Base-by-base conservation (phyloP, 345 rosid species). In the Physaria fendleri region DNA sequence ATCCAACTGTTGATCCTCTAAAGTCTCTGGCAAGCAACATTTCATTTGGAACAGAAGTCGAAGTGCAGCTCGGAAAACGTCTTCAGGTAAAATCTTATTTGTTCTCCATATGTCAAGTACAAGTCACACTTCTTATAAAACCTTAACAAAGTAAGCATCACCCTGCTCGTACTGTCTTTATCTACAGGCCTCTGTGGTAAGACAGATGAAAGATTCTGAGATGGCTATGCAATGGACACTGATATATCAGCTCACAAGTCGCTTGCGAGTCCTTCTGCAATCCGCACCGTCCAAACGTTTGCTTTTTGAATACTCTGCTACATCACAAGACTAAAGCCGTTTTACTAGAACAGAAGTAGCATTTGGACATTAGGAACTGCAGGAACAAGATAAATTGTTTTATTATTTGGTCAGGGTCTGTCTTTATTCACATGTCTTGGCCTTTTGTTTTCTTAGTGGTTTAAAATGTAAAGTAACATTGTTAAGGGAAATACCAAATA, bases 171-270 rank as follows among this genome's bases (percentile, higher is more conserved):
- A 39, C 17, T 51, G 45, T 53, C 33, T 45, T 33, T 58, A 6
- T 71, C 41, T 23, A 20, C 62, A 88, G 99, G 99, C 99, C 27
- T 87, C 97, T 22, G 71, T 89, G 8, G 91, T 83, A 8, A 79
- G 95, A 76, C 97, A 93, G 83, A 83, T 93, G 95, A 93, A 89
- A 73, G 99, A 87, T 59, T 89, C 95, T 0, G 97, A 87, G 75
- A 85, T 89, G 97, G 99, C 95, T 1, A 85, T 85, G 95, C 97
- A 86, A 34, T 89, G 97, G 97, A 87, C 95, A 11, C 61, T 93
- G 69, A 89, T 83, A 53, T 88, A 89, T 75, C 85, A 93, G 73
- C 97, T 93, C 27, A 82, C 99, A 1, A 83, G 97, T 68, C 91
- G 99, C 30, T 66, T 93, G 54, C 76, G 95, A 64, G 84, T 85